A percentile compares a stretch with the other conserved stretches of the same genome.
phyloP scores from a whole-genome alignment of 2,329 filamentous ascomycete genomes.

The Aspergillus tanneri region DNA sequence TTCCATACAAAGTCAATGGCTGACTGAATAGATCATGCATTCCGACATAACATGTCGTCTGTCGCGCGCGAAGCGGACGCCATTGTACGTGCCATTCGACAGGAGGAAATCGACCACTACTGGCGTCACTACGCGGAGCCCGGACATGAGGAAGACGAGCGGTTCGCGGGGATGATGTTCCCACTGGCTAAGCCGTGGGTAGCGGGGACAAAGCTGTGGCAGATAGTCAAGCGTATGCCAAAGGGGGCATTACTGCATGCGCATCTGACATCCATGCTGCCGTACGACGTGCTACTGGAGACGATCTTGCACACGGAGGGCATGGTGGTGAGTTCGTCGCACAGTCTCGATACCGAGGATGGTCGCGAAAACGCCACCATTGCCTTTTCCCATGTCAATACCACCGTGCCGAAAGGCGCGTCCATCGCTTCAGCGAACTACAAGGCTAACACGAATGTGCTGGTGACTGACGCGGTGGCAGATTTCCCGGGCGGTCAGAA shows the following conservation, averaged over 20 bases:
- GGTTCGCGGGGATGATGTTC: conserved; percentile 83
- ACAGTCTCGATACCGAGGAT: conserved; percentile 53
- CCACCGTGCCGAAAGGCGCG: conserved; percentile 40
- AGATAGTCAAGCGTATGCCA: conserved; percentile 78
- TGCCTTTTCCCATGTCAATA: conserved; percentile 59
- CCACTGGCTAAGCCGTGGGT: conserved; percentile 78
- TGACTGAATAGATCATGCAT: conserved; percentile 21
- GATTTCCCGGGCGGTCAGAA: conserved; percentile 69
- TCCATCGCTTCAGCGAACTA: conserved; percentile 68
- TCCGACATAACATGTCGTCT: conserved; percentile 61
- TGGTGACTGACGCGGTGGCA: conserved; percentile 61
- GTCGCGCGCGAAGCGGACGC: conserved; percentile 61
- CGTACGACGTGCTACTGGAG: conserved; percentile 73
- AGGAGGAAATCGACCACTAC: conserved; percentile 22
- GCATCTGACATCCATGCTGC: conserved; percentile 85
- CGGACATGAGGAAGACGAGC: conserved; percentile 14
- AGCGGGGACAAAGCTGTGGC: conserved; percentile 80
- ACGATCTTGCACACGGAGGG: conserved; percentile 66
- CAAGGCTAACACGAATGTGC: conserved; percentile 55
- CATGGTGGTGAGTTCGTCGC: conserved; percentile 64
- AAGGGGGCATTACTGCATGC: conserved; percentile 71
- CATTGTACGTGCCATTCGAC: conserved; percentile 56
- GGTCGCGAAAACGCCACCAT: conserved; percentile 56
- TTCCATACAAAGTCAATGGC: no score
- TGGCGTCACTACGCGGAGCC: conserved; percentile 15